Evolutionary conservation across 164 flowering plant genomes (phyloP).

Genomic region (Berberis vulgaris): DNA sequence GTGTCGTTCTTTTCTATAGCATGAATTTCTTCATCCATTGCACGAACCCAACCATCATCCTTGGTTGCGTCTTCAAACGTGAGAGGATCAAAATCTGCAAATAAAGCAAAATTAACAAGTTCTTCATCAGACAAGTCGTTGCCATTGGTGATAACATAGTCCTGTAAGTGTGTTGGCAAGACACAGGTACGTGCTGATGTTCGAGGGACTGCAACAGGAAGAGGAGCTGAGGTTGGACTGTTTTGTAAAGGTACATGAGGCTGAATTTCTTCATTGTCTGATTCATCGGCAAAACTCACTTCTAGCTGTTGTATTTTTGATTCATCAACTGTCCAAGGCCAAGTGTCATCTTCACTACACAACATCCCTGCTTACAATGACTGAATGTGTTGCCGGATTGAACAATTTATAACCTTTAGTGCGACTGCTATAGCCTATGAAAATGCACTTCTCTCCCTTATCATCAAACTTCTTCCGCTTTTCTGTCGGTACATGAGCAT

Average conservation of each 20-base stretch:
- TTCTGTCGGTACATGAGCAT: background rate
- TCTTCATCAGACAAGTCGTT: background rate
- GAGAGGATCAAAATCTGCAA: background rate
- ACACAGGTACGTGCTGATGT: background rate
- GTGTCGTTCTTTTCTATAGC: constrained; percentile 1
- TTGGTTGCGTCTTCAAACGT: background rate
- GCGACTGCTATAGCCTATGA: background rate
- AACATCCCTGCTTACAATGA: constrained; percentile 7
- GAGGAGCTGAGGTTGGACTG: background rate
- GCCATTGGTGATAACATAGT: background rate
- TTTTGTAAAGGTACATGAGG: background rate
- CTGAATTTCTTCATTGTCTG: background rate
- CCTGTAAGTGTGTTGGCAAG: background rate
- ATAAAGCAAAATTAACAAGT: background rate
- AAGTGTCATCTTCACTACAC: background rate
- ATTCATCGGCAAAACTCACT: background rate
- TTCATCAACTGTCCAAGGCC: background rate
- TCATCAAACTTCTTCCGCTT: background rate
- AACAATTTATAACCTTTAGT: background rate
- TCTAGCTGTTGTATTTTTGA: background rate
- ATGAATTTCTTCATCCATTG: background rate
- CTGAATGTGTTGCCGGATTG: background rate
- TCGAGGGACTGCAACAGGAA: background rate
- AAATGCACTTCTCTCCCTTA: background rate
- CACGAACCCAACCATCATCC: background rate